Conservation (phyloP, 2,329 filamentous ascomycete genomes). For the Paracoccidioides brasiliensis region DNA sequence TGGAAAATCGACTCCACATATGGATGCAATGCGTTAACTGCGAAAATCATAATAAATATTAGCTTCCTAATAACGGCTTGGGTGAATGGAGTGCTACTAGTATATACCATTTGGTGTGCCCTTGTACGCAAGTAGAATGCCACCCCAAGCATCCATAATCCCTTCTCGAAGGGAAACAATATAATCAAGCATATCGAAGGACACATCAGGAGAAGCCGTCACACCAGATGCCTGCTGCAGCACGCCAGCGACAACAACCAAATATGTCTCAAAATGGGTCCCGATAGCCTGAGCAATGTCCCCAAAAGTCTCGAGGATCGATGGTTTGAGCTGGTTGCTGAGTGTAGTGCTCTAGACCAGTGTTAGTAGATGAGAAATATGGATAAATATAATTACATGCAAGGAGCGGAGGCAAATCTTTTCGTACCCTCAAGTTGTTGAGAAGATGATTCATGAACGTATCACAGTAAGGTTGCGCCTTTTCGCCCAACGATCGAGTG, state of each 20-base stretch:
- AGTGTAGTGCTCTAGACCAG: slow-evolving; percentile 57
- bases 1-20: slow-evolving; percentile 80
- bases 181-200: slow-evolving; percentile 94
- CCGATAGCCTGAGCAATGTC: slow-evolving; percentile 93
- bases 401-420: slow-evolving; percentile 18
- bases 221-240: slow-evolving; percentile 85
- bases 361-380: slow-evolving; percentile 20
- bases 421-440: slow-evolving; percentile 64
- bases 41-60: slow-evolving; percentile 10
- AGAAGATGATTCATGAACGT: slow-evolving; percentile 96
- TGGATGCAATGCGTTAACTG: slow-evolving; percentile 58
- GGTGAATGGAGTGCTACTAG: not conserved
- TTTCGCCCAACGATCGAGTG: slow-evolving; percentile 76
- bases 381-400: not conserved
- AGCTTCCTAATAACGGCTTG: not conserved
- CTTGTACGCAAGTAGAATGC: slow-evolving; percentile 92
- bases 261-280: slow-evolving; percentile 82
- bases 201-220: slow-evolving; percentile 62
- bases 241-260: slow-evolving; percentile 83
- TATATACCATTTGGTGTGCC: slow-evolving; percentile 36
- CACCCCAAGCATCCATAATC: slow-evolving; percentile 98
- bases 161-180: slow-evolving; percentile 88
- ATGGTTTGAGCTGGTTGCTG: slow-evolving; percentile 93
- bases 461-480: slow-evolving; percentile 90
- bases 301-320: slow-evolving; percentile 94